Percentiles rank a stretch among this genome's conserved stretches.
Conservation (phyloP, 2,329 filamentous ascomycete genomes). For the Claviceps arundinis region DNA sequence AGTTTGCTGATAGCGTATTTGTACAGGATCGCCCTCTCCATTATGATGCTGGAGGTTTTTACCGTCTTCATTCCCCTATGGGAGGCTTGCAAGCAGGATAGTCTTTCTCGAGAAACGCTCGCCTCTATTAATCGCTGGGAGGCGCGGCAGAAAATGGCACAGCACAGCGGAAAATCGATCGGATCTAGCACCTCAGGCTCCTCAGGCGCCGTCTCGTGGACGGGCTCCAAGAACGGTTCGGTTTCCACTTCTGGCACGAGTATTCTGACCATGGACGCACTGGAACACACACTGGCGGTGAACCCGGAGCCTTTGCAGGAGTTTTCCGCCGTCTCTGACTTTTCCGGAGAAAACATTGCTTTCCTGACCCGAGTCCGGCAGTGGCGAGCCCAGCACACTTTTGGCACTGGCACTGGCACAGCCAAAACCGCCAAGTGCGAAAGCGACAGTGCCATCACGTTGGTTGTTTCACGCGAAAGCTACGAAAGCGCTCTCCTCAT, state of each 20-base stretch:
- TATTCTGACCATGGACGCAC: constrained; percentile 44
- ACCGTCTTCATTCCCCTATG: constrained; percentile 50
- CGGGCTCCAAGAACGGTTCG: constrained; percentile 21
- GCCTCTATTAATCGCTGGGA: constrained; percentile 37
- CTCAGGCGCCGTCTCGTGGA: constrained; percentile 16
- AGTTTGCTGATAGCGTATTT: background rate
- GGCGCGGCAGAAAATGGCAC: constrained; percentile 22
- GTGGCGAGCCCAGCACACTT: constrained; percentile 19
- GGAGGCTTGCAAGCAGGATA: constrained; percentile 35
- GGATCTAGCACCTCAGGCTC: constrained; percentile 18
- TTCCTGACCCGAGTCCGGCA: constrained; percentile 45
- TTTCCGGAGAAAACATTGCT: constrained; percentile 55
- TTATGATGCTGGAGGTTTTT: constrained; percentile 49
- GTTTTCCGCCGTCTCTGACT: constrained; percentile 50
- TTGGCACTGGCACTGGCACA: constrained; percentile 9
- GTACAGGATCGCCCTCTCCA: constrained; percentile 41
- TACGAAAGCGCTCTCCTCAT: constrained; percentile 47
- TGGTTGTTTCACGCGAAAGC: constrained; percentile 30
- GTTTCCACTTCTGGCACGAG: constrained; percentile 25
- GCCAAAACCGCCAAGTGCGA: constrained; percentile 8
- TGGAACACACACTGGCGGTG: constrained; percentile 43
- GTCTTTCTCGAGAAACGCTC: constrained; percentile 33
- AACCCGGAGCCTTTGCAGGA: constrained; percentile 44
- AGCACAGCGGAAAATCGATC: constrained; percentile 20
- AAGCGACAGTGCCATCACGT: constrained; percentile 3